Percentiles rank a stretch among this genome's conserved stretches.
These are phyloP conservation scores for Gentiana straminea DNA, from an alignment of 257 asterid species.

Conservation along the genomic window DNA sequence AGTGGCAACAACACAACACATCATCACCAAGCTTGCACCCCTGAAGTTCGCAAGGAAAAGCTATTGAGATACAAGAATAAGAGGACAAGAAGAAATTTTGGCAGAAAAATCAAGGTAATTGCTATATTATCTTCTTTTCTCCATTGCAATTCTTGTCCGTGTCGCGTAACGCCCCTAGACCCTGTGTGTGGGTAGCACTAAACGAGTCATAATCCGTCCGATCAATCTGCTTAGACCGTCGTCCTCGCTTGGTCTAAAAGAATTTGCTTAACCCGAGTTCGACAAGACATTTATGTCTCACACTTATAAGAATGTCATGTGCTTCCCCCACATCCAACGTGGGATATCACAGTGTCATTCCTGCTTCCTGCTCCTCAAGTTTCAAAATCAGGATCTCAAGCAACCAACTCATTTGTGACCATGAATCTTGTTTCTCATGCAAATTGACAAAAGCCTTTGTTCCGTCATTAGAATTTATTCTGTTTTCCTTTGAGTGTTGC, in stretches of 20 bases:
- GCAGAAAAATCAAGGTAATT: slow-evolving; percentile 70
- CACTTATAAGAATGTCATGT: no score
- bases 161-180: not conserved
- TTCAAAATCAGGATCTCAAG: not conserved
- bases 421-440: not conserved
- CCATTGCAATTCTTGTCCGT: not conserved
- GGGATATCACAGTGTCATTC: no score
- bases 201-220: no score
- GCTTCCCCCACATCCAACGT: no score
- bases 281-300: no score
- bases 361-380: not conserved
- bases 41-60: slow-evolving; percentile 69
- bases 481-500: not conserved
- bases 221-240: no score
- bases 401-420: not conserved
- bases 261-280: no score
- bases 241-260: no score
- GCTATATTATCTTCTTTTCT: not conserved
- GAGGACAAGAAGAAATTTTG: slow-evolving; percentile 75
- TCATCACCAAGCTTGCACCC: slow-evolving; percentile 25
- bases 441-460: no score
- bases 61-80: slow-evolving; percentile 70
- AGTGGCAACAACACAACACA: slow-evolving; percentile 20
- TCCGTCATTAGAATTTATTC: no score
- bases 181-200: no score